These are phyloP conservation scores for Penicillium sclerotiorum DNA, from an alignment of 2,329 filamentous ascomycete species.

Conservation along the genomic window DNA sequence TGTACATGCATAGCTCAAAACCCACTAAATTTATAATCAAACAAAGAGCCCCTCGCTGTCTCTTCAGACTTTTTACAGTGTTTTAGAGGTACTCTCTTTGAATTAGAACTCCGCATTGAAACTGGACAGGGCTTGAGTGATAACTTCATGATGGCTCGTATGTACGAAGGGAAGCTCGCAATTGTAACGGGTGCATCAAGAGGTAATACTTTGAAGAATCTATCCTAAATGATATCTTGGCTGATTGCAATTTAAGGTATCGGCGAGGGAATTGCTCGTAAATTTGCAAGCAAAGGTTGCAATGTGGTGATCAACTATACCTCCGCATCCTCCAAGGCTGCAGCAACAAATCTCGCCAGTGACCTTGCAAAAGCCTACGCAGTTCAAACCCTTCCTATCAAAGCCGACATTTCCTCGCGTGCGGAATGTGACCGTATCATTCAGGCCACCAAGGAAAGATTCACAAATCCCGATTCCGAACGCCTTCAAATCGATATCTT, in stretches of 20 bases:
- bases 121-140: too few relatives aligned
- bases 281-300: slow-evolving; percentile 63
- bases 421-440: not conserved
- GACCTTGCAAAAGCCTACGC: not conserved
- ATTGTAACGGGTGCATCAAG: slow-evolving; percentile 4
- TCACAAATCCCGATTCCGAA: not conserved
- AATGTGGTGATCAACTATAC: slow-evolving; percentile 64
- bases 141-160: not conserved
- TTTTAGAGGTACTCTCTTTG: not conserved
- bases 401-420: not conserved
- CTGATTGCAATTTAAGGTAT: slow-evolving; percentile 51
- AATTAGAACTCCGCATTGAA: too few relatives aligned
- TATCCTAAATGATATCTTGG: too few relatives aligned
- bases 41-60: too few relatives aligned
- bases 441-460: not conserved
- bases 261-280: slow-evolving; percentile 60
- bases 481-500: slow-evolving; percentile 58
- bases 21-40: too few relatives aligned
- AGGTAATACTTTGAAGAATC: not conserved
- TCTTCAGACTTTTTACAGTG: too few relatives aligned
- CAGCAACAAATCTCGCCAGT: slow-evolving; percentile 33
- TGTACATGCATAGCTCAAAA: too few relatives aligned
- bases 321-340: slow-evolving; percentile 54
- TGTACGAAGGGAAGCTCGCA: slow-evolving; percentile 1
- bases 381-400: not conserved